Base-by-base conservation (phyloP, 768 basidiomycete species). In the Xanthoconium stramineum region DNA sequence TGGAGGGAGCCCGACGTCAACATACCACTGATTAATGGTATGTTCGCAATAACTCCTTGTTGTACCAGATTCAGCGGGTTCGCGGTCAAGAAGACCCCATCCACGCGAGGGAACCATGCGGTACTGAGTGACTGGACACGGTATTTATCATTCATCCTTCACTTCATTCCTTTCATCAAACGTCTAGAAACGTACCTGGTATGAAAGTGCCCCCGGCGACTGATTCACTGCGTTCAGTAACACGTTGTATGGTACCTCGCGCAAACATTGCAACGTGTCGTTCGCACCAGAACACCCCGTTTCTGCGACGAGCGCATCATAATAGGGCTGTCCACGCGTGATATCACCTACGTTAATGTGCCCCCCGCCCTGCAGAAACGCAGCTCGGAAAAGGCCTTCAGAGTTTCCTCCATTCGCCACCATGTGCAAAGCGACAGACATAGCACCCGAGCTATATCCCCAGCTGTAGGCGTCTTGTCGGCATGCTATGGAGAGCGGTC, bases 361-460 rank as follows among this genome's bases (percentile, higher is more conserved):
- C 0, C 70, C 65, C 3, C 78, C 76, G 15, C 76, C 76, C 53
- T 78, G 68, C 78, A 81, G 78, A 44, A 65, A 59, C 55, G 53
- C 46, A n/a, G 53, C 46, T n/a, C 46, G 46, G 53, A 53, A 39
- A 12, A 53, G 52, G 11, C 52, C 67, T 0, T 62, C 63, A 1
- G 60, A 13, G 20, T 66, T 44, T 1, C 69, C 69, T 12, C 60
- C 58, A 13, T 68, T 62, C 5, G 65, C 58, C 5, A 70, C 24
- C 60, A 69, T 59, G 4, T 75, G 73, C 47, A 71, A 39, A 6
- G 61, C 59, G 32, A 73, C 67, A 24, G 59, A 62, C 14, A 72
- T 68, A 5, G 76, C 72, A 15, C 78, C 78, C 0, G 78, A 72
- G 2, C 67, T 69, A 46, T 76, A 62, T 2, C 78, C 78, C 56